These are phyloP conservation scores for Cyberlindnera meyerae DNA, from an alignment of 805 yeast genomes.

Conservation along the genomic window DNA sequence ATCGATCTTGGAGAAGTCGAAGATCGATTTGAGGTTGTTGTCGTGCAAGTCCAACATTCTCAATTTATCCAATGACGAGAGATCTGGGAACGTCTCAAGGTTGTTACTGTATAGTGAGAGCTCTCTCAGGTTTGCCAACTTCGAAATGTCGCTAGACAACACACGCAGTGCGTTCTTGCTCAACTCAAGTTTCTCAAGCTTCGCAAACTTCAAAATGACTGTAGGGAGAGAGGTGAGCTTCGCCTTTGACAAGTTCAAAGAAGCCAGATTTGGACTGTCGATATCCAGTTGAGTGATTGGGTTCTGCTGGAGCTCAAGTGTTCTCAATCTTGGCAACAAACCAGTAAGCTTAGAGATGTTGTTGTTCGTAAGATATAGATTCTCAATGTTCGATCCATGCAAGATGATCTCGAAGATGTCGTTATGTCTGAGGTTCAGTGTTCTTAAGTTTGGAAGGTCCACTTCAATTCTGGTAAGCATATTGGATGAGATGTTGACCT, in stretches of 20 bases:
- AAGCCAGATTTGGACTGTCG: slow-evolving; percentile 54
- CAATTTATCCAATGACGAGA: slow-evolving; percentile 56
- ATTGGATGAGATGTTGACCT: slow-evolving; percentile 73
- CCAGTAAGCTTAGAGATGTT: slow-evolving; percentile 66
- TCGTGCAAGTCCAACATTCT: slow-evolving; percentile 74
- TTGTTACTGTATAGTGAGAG: slow-evolving; percentile 74
- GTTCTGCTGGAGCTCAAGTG: slow-evolving; percentile 72
- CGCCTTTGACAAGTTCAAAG: slow-evolving; percentile 75
- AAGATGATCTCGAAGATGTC: slow-evolving; percentile 41
- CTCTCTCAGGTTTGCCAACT: slow-evolving; percentile 52
- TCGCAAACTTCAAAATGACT: slow-evolving; percentile 56
- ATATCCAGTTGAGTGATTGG: slow-evolving; percentile 71
- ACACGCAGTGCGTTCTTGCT: slow-evolving; percentile 79
- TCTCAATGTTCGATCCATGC: slow-evolving; percentile 52
- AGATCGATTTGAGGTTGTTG: slow-evolving; percentile 70
- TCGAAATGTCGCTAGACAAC: slow-evolving; percentile 62
- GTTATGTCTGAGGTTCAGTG: slow-evolving; percentile 77
- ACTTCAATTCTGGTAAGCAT: slow-evolving; percentile 38
- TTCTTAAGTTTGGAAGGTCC: slow-evolving; percentile 51
- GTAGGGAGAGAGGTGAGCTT: slow-evolving; percentile 71
- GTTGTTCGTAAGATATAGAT: slow-evolving; percentile 71
- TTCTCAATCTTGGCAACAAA: slow-evolving; percentile 55
- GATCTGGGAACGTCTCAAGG: slow-evolving; percentile 62
- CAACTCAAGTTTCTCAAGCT: slow-evolving; percentile 65
- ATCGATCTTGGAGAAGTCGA: slow-evolving; percentile 38